Conservation (phyloP, 208 protist species). For the Lotmaria passim region DNA sequence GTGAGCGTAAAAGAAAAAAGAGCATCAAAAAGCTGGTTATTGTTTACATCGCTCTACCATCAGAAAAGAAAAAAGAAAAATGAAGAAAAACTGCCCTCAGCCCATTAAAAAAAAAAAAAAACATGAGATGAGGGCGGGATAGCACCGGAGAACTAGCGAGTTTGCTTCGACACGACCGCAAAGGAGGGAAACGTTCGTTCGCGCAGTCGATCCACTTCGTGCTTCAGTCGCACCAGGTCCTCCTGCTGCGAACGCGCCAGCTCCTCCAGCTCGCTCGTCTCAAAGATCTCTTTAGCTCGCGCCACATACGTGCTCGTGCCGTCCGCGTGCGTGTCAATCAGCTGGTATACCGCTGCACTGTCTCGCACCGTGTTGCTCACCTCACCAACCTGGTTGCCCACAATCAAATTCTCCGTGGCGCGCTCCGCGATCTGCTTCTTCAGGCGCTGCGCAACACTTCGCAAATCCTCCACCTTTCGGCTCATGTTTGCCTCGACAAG, state of each 20-base stretch:
- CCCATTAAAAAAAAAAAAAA: not conserved
- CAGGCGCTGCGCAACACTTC: constrained; percentile 51
- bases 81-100: not conserved
- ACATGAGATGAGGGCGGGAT: too few relatives aligned
- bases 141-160: too few relatives aligned
- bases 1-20: not conserved
- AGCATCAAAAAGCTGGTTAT: not conserved
- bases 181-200: constrained; percentile 92
- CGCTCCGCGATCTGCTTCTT: constrained; percentile 79
- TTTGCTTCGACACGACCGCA: constrained; percentile 88
- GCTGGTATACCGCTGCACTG: constrained; percentile 54
- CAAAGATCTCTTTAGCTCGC: constrained; percentile 74
- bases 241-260: constrained; percentile 87
- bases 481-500: constrained; percentile 73
- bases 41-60: not conserved
- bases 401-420: constrained; percentile 66
- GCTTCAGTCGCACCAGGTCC: constrained; percentile 82
- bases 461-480: constrained; percentile 78
- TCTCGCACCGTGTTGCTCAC: constrained; percentile 64
- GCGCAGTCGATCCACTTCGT: constrained; percentile 85
- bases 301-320: constrained; percentile 36
- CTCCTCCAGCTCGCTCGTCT: constrained; percentile 85
- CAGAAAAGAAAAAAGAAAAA: constrained; percentile 4
- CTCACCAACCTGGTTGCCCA: constrained; percentile 48
- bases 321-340: constrained; percentile 70